Conservation (phyloP, 2,329 filamentous ascomycete species). For the Pseudogymnoascus sp. region DNA sequence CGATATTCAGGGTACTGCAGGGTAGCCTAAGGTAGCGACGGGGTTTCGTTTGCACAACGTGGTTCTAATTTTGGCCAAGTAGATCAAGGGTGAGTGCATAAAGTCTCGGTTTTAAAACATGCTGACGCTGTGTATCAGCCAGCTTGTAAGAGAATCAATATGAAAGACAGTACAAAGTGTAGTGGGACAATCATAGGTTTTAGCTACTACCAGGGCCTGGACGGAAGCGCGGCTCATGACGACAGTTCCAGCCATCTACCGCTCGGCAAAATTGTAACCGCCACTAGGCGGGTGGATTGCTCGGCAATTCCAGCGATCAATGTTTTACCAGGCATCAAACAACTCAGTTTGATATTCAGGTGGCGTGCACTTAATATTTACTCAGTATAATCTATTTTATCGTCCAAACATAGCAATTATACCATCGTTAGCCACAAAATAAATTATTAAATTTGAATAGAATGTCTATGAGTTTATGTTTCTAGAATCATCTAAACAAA, state of each 20-base stretch:
- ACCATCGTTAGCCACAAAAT: neutral
- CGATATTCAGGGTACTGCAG: slow-evolving; percentile 4
- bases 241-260: slow-evolving; percentile 2
- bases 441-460: neutral
- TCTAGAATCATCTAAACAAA: neutral
- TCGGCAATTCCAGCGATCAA: neutral
- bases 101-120: neutral
- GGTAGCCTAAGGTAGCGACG: slow-evolving; percentile 3
- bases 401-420: neutral
- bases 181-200: slow-evolving; percentile 6
- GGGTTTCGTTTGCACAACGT: slow-evolving; percentile 5
- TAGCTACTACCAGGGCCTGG: slow-evolving; percentile 1
- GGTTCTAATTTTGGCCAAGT: neutral
- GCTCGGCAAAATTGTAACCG: slow-evolving; percentile 10
- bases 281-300: neutral
- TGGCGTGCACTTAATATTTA: slow-evolving; percentile 1
- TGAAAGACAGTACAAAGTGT: neutral
- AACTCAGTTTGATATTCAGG: neutral
- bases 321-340: neutral
- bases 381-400: neutral
- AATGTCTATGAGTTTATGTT: neutral
- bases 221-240: slow-evolving; percentile 9
- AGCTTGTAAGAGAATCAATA: neutral
- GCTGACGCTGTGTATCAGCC: slow-evolving; percentile 6
- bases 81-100: slow-evolving; percentile 1